Evolutionary conservation across 75 land plant genomes (phyloP).

Genomic region (Cunninghamia lanceolata): DNA sequence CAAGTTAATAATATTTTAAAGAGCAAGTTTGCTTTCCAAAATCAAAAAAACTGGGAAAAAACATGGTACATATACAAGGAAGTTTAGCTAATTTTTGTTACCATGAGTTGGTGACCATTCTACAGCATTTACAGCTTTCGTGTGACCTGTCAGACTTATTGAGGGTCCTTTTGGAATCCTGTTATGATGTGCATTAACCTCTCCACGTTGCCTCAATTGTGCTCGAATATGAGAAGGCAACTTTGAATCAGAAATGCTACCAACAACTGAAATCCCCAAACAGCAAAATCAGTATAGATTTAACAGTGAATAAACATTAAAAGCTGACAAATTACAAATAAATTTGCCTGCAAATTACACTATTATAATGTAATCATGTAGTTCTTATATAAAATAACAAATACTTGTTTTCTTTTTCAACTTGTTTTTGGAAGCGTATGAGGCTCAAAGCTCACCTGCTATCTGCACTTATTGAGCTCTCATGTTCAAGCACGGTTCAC

Average conservation of each 20-base stretch:
- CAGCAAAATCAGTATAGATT: background rate
- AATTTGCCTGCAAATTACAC: background rate
- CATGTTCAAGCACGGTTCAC: background rate
- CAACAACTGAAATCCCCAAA: slow-evolving; percentile 23
- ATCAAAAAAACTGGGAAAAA: background rate
- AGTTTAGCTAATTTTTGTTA: background rate
- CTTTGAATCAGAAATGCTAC: slow-evolving; percentile 42
- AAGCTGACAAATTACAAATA: background rate
- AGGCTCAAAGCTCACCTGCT: background rate
- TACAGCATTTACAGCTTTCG: slow-evolving; percentile 64
- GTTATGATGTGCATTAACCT: background rate
- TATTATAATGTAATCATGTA: background rate
- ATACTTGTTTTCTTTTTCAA: background rate
- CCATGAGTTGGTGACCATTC: slow-evolving; percentile 68
- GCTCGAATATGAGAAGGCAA: slow-evolving; percentile 37
- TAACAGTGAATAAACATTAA: background rate
- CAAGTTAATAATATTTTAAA: background rate
- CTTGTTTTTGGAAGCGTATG: background rate
- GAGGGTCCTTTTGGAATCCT: slow-evolving; percentile 27
- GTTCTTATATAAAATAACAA: background rate
- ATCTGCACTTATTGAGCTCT: background rate
- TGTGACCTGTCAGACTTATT: slow-evolving; percentile 39
- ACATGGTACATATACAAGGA: background rate
- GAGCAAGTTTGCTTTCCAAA: background rate
- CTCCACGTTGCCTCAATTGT: slow-evolving; percentile 21